Base-by-base conservation (phyloP, 1,284 basidiomycete species). In the Apiotrichum mycotoxinovorans region DNA sequence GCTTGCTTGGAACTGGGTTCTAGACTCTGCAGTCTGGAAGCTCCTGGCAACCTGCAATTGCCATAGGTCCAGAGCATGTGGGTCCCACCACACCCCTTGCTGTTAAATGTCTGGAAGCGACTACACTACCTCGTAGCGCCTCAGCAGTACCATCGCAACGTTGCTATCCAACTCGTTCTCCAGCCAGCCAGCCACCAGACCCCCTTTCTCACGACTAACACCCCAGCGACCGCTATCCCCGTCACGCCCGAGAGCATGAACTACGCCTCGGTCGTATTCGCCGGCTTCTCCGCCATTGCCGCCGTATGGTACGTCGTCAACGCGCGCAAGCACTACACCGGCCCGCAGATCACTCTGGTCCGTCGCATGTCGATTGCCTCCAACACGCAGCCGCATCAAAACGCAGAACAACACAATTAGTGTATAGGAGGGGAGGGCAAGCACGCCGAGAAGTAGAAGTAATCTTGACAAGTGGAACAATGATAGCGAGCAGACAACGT, bases 231-330 rank as follows among this genome's bases (percentile, higher is more conserved):
- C 20, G 57, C 57, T 14, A 58, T 72, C n/a, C 70, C 70, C n/a
- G 68, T 72, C 44, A 67, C 68, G 11, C 56, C 61, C 12, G 44
- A 58, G 48, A 58, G 57, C 51, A 72, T 70, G 68, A 72, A 72
- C 64, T 78, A 83, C 61, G 83, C 80, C 15, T 84, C 82, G 26
- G 83, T 83, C 7, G 84, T 85, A 22, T 85, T 85, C 57, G 80
- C 84, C 22, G 83, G 82, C 1, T 85, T 85, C 62, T 82, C 74
- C 1, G 62, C 72, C 11, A 79, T 85, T 33, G 83, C 83, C 42
- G 80, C 78, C 0, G 72, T 78, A 17, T 85, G 84, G 84, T 85
- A 85, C 63, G 46, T 81, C 50, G 79, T 83, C 60, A 61, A 64
- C 52, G 74, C 72, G 3, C 61, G 68, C 40, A 70, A 66, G 51